Conservation (phyloP, 768 basidiomycete genomes). For the Roridomyces roridus region DNA sequence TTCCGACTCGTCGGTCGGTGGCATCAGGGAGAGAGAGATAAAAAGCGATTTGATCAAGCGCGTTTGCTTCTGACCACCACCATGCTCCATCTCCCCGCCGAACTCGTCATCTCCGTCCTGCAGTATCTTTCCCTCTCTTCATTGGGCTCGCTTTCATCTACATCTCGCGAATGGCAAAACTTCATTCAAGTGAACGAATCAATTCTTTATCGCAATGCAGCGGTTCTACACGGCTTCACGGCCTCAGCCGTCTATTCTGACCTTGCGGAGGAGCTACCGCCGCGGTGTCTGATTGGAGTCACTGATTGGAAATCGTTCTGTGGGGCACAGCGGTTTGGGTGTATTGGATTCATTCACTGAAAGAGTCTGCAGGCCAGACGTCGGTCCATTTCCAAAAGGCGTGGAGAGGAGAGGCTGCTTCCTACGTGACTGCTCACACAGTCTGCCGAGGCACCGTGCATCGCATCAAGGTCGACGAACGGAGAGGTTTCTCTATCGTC, state of each 20-base stretch:
- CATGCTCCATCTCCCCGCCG: conserved; percentile 62
- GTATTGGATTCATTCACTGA: not conserved
- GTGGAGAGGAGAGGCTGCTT: conserved; percentile 62
- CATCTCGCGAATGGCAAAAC: conserved; percentile 53
- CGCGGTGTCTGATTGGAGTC: conserved; percentile 44
- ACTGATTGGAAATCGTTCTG: conserved; percentile 66
- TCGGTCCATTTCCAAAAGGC: conserved; percentile 51
- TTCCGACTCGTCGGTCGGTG: conserved; percentile 8
- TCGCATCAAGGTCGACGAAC: conserved; percentile 79
- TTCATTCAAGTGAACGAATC: conserved; percentile 55
- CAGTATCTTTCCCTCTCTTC: conserved; percentile 55
- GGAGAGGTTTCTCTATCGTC: conserved; percentile 61
- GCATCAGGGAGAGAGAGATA: too few relatives aligned
- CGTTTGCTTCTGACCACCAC: not conserved
- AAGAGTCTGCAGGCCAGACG: conserved; percentile 45
- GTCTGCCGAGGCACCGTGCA: conserved; percentile 53
- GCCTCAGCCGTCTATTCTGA: conserved; percentile 34
- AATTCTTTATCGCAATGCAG: conserved; percentile 64
- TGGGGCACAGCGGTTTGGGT: conserved; percentile 37
- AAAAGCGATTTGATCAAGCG: too few relatives aligned
- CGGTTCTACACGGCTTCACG: conserved; percentile 56
- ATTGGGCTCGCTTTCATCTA: conserved; percentile 39
- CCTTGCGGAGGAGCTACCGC: conserved; percentile 35
- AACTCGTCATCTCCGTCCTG: conserved; percentile 57
- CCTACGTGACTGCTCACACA: conserved; percentile 40